Evolutionary conservation across 352 stramenopile species (phyloP), one percentile per base, ranked within the genome.

Genomic region (Thraustochytrium striatum): DNA sequence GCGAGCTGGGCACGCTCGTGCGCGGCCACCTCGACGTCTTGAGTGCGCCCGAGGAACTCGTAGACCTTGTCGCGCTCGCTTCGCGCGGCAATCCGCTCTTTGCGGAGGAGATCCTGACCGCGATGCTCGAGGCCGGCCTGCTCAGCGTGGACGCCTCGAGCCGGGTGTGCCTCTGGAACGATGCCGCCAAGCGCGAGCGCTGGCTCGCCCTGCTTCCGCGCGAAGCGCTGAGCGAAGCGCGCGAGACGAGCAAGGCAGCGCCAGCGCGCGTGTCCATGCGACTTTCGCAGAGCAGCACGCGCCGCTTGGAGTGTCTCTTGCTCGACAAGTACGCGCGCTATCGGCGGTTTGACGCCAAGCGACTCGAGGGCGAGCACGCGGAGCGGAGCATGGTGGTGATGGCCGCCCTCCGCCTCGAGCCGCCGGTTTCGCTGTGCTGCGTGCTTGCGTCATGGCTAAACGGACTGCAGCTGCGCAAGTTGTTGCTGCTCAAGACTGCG

Each of bases 1-100:
- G 5, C 30, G 38, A 41, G 30, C 13, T 70, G 8, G 61, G 33
- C 8, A 55, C 32, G 7, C 33, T 70, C 33, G 11, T 70, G 8
- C 61, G 61, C 38, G 38, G n/a, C 30, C 21, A 52, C 5, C 61
- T 70, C 25, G 35, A 55, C 30, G 61, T 70, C 7, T 32, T 70
- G n/a, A 28, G 33, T 7, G 61, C 52, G 30, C 61, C 61, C 16
- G 43, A 70, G 33, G 35, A 70, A 19, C 43, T 70, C 25, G 61
- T 70, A 3, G 61, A 70, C 2, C 13, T 70, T 33, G 25, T 70
- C n/a, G 38, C 61, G 61, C 61, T 70, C 8, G 43, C 61, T n/a
- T 70, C 61, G 9, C 25, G 47, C 33, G 61, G 61, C 28, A 70
- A 70, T 32, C 61, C 61, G 8, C 61, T 70, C 30, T 70, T 70